phyloP scores from a whole-genome alignment of 2,329 filamentous ascomycete genomes.

The Epichloe gansuensis region DNA sequence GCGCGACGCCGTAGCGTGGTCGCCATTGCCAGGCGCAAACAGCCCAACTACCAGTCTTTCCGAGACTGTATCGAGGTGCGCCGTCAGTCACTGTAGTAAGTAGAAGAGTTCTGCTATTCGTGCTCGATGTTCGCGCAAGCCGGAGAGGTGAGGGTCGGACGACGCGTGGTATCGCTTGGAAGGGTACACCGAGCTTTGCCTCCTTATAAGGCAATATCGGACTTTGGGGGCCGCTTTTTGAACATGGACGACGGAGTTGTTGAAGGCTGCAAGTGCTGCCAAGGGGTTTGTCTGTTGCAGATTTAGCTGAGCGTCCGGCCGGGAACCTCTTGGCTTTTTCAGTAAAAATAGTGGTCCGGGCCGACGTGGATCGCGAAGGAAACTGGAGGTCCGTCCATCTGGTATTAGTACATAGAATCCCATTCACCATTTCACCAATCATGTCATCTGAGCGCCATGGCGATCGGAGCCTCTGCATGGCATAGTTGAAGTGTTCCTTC shows the following conservation, averaged over 20 bases:
- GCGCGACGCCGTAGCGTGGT: slow-evolving; percentile 23
- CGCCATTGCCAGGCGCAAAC: slow-evolving; percentile 9
- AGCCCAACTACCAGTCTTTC: background rate
- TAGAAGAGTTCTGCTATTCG: background rate
- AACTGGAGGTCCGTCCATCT: background rate
- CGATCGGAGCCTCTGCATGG: no score
- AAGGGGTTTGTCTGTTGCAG: background rate
- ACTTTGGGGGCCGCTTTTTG: background rate
- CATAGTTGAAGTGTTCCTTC: no score
- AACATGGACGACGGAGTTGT: background rate
- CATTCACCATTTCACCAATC: background rate
- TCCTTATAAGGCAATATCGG: background rate
- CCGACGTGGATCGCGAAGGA: background rate
- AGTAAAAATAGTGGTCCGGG: background rate
- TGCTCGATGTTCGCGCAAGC: background rate
- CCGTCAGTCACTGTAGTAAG: background rate
- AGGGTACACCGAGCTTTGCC: background rate
- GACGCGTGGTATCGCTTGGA: background rate
- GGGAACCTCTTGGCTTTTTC: background rate
- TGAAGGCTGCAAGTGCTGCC: background rate
- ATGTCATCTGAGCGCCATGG: background rate
- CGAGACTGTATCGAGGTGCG: background rate
- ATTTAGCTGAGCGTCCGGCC: background rate
- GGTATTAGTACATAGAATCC: background rate
- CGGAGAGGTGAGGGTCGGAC: background rate